These are phyloP conservation scores for Balansia obtecta DNA, from an alignment of 2,329 filamentous ascomycete species.

Conservation along the genomic window DNA sequence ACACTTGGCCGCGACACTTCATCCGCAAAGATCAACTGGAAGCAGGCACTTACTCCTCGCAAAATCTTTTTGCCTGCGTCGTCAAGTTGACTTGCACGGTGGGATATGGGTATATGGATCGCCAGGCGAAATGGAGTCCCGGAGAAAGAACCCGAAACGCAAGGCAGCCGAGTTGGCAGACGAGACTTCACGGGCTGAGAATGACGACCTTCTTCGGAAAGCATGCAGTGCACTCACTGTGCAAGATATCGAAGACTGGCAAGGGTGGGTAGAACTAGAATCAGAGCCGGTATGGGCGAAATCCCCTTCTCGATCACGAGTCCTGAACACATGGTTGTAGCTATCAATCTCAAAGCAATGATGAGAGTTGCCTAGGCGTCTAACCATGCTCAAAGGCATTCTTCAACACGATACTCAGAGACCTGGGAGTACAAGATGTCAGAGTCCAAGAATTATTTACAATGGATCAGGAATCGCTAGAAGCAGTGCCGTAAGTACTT, in stretches of 20 bases:
- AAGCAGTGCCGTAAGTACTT: constrained; percentile 44
- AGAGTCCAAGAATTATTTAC: constrained; percentile 66
- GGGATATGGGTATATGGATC: no score
- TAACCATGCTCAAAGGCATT: constrained; percentile 42
- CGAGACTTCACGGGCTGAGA: constrained; percentile 13
- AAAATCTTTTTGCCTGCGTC: no score
- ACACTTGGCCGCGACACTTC: no score
- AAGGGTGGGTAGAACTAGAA: constrained; percentile 73
- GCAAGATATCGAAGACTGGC: constrained; percentile 48
- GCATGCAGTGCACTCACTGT: constrained; percentile 33
- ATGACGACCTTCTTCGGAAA: constrained; percentile 28
- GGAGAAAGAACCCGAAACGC: constrained; percentile 30
- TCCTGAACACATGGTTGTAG: neutral
- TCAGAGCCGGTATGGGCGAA: constrained; percentile 63
- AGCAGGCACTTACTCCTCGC: no score
- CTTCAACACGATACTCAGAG: constrained; percentile 73
- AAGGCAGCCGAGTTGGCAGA: constrained; percentile 23
- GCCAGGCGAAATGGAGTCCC: neutral
- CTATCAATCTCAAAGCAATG: neutral
- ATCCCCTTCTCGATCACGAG: no score
- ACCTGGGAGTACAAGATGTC: constrained; percentile 63
- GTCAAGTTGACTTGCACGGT: no score
- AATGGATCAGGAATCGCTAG: constrained; percentile 54
- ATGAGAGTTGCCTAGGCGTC: neutral
- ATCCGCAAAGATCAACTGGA: no score